Base-by-base conservation (phyloP, 169 alveolate species). In the Perkinsus marinus region DNA sequence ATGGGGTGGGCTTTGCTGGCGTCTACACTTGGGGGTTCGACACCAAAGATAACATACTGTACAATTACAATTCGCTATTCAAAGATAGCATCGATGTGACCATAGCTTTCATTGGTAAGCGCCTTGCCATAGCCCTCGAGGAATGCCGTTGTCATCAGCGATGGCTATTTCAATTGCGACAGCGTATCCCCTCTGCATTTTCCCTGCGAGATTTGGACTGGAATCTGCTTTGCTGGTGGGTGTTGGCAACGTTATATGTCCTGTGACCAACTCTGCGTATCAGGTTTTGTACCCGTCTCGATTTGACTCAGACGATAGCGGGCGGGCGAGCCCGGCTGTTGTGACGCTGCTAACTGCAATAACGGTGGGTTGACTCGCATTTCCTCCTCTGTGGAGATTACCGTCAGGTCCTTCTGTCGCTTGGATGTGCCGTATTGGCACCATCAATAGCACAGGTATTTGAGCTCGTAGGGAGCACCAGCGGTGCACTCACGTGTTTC, bases 391-490 rank as follows among this genome's bases (percentile, higher is more conserved):
- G 90, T 10, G 10, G 10, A 46, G 6, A 13, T 90, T 39, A 19
- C 22, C n/a, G 34, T 90, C 26, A 90, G 92, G 92, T 90, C 6
- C 91, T 90, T 43, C 34, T 90, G 91, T 43, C 92, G 3, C 90
- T 43, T 13, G 92, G 43, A 6, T 90, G 69, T 46, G 69, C 92
- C 30, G 43, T 46, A 19, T 39, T 90, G 43, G 46, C 57, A 19
- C 92, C 92, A 2, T 39, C 43, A 13, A 90, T 90, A n/a, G 43
- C 92, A 38, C 43, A 39, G 19, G 92, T 90, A 2, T 90, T 90
- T 30, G 92, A 90, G 26, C 90, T 90, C 39, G 57, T 90, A 7
- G 92, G 92, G 57, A 90, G 92, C 26, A 90, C 92, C 43, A 39
- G 89, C 91, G 92, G 92, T 30, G 90, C 91, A 26, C 90, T 90